phyloP scores from a whole-genome alignment of 345 rosid species.

The Gossypium ekmanianum region DNA sequence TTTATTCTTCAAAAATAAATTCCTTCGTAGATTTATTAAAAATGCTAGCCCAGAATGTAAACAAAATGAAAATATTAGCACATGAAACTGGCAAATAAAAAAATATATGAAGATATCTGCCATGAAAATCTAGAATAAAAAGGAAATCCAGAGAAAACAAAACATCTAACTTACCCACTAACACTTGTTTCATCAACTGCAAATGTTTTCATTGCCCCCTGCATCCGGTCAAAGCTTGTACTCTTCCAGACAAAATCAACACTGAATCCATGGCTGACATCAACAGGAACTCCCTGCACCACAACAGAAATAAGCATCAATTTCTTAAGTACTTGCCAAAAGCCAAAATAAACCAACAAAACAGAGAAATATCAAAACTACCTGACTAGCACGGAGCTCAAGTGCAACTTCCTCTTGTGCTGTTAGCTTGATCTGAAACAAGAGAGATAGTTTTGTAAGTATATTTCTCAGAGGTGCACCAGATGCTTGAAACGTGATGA shows the following conservation, averaged over 20 bases:
- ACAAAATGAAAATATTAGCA: background rate
- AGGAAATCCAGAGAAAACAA: background rate
- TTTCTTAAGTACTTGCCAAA: background rate
- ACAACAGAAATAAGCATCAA: constrained; percentile 12
- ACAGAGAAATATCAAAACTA: constrained; percentile 25
- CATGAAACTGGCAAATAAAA: background rate
- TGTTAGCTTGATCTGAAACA: constrained; percentile 81
- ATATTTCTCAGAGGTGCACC: background rate
- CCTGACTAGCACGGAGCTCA: constrained; percentile 99
- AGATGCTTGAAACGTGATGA: background rate
- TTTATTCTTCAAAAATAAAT: background rate
- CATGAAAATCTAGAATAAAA: background rate
- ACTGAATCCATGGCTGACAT: constrained; percentile 87
- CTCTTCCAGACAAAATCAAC: constrained; percentile 99
- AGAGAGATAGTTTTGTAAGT: constrained; percentile 2
- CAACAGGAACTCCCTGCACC: constrained; percentile 88
- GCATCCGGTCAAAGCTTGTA: constrained; percentile 99
- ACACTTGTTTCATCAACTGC: constrained; percentile 99
- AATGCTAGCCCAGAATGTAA: background rate
- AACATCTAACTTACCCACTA: constrained; percentile 70
- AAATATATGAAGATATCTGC: background rate
- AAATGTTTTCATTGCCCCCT: constrained; percentile 99
- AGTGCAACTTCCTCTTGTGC: constrained; percentile 98
- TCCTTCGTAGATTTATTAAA: background rate
- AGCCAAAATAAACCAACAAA: constrained; percentile 1